Evolutionary conservation across 2,329 filamentous ascomycete species (phyloP).

Genomic region (Fusarium dimerum): DNA sequence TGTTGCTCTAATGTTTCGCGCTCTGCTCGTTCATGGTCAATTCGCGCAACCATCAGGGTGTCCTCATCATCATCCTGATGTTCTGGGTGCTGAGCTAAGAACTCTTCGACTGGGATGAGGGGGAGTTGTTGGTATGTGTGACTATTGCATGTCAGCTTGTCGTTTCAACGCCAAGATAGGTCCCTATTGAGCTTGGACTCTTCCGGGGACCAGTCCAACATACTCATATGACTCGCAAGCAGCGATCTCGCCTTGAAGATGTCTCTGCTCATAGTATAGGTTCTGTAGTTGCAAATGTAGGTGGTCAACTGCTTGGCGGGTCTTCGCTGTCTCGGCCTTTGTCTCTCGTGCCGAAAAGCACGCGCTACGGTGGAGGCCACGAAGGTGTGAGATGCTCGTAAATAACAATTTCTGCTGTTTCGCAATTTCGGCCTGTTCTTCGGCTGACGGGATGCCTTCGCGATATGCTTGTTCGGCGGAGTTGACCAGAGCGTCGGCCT

Average conservation of each 20-base stretch:
- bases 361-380: constrained; percentile 80
- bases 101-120: constrained; percentile 80
- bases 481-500: constrained; percentile 67
- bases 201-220: constrained; percentile 37
- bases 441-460: constrained; percentile 41
- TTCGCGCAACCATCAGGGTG: constrained; percentile 83
- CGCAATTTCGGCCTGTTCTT: constrained; percentile 61
- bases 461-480: constrained; percentile 49
- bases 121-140: constrained; percentile 88
- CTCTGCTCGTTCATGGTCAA: constrained; percentile 86
- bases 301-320: constrained; percentile 85
- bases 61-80: constrained; percentile 72
- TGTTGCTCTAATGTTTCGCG: constrained; percentile 84
- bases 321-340: constrained; percentile 83
- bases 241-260: constrained; percentile 84
- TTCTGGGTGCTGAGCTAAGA: constrained; percentile 75
- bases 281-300: constrained; percentile 94
- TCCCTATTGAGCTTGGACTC: no score
- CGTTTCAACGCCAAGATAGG: no score
- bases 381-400: constrained; percentile 76
- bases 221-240: constrained; percentile 92
- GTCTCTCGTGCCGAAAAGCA: constrained; percentile 81
- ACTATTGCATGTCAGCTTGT: constrained; percentile 43
- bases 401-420: constrained; percentile 79
- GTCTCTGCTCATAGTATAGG: constrained; percentile 91